Evolutionary conservation across 441 rosid genomes (phyloP).

Genomic region (Hura crepitans): DNA sequence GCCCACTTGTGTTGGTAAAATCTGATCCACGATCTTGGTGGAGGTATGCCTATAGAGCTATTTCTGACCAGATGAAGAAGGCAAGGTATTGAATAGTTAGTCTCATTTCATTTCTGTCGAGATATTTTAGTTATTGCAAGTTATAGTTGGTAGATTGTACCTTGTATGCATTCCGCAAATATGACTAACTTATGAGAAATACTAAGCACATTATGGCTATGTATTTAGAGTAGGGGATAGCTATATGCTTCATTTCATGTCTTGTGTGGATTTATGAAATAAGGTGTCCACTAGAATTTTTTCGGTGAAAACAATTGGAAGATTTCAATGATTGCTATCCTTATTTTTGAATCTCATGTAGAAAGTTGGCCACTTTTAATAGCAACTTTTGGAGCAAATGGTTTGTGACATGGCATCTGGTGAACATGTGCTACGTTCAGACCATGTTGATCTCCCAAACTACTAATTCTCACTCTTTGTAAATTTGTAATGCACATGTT

Average conservation of each 20-base stretch:
- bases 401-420: too few species aligned
- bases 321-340: neutral
- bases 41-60: constrained; percentile 82
- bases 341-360: too few species aligned
- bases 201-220: neutral
- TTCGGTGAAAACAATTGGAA: constrained; percentile 3
- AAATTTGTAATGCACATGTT: too few species aligned
- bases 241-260: neutral
- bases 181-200: neutral
- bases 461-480: too few species aligned
- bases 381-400: too few species aligned
- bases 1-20: constrained; percentile 74
- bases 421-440: too few species aligned
- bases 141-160: neutral
- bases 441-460: too few species aligned
- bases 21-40: constrained; percentile 85
- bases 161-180: neutral
- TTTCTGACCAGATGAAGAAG: constrained; percentile 84
- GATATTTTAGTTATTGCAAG: neutral
- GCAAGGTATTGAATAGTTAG: constrained; percentile 55
- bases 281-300: neutral
- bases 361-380: too few species aligned
- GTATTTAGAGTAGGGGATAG: neutral
- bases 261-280: neutral
- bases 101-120: neutral